A percentile compares a stretch with the other conserved stretches of the same genome.
Conservation (phyloP, 2,329 filamentous ascomycete species). For the Aspergillus candidus region DNA sequence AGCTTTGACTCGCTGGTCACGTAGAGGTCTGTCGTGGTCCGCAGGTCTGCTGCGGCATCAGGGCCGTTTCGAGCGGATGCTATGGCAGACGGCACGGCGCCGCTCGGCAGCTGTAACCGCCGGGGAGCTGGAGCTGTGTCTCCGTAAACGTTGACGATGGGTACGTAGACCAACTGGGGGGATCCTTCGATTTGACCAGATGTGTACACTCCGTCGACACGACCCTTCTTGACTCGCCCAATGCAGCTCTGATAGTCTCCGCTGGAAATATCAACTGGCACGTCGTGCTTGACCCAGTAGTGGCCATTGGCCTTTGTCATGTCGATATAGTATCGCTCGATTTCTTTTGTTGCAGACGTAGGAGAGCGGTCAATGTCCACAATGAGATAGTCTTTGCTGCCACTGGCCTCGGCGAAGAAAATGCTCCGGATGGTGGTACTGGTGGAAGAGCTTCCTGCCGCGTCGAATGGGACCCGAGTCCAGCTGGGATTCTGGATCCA, state of each 20-base stretch:
- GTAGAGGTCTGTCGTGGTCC: constrained; percentile 4
- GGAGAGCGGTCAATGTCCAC: constrained; percentile 3
- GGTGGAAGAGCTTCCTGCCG: neutral
- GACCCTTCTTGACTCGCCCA: neutral
- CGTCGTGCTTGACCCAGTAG: constrained; percentile 6
- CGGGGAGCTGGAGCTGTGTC: neutral
- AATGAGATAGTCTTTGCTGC: constrained; percentile 1
- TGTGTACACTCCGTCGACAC: constrained; percentile 4
- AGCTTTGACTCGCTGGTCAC: neutral
- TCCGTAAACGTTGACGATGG: constrained; percentile 3
- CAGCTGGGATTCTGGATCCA: constrained; percentile 1
- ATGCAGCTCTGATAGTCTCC: constrained; percentile 4
- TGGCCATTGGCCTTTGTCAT: neutral
- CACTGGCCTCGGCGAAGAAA: neutral
- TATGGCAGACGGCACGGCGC: constrained; percentile 3
- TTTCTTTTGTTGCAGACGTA: neutral
- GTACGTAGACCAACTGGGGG: constrained; percentile 4
- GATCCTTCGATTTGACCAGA: neutral
- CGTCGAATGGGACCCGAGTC: constrained; percentile 4
- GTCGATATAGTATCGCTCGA: constrained; percentile 5
- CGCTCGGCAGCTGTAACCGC: constrained; percentile 1
- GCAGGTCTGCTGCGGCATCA: neutral
- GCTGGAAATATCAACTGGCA: constrained; percentile 1
- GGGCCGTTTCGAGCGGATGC: neutral
- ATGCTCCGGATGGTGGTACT: neutral